Conservation (phyloP, 768 basidiomycete genomes). For the Tylopilus rubrobrunneus region DNA sequence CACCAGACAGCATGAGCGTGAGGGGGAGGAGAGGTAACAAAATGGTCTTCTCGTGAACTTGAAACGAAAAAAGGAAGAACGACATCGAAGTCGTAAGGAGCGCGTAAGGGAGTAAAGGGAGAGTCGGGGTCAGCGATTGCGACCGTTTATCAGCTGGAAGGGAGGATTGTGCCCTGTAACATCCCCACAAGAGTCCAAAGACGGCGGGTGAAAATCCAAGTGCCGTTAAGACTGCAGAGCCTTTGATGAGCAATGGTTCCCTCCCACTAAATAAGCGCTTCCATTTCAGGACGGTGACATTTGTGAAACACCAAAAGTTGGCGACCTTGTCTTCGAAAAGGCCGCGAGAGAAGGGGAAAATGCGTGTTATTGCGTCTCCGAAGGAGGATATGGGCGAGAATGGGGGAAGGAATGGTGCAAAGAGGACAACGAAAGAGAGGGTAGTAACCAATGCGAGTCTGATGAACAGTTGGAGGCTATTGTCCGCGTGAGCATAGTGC, state of each 20-base stretch:
- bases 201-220: constrained; percentile 68
- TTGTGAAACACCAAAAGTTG: constrained; percentile 95
- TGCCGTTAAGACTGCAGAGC: constrained; percentile 64
- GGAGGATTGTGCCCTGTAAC: constrained; percentile 28
- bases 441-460: constrained; percentile 62
- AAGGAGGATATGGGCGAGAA: constrained; percentile 50
- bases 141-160: background rate
- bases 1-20: constrained; percentile 64
- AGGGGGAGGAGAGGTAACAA: constrained; percentile 82
- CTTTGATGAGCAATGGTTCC: constrained; percentile 52
- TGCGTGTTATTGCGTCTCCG: constrained; percentile 66
- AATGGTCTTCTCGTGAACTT: constrained; percentile 95
- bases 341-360: constrained; percentile 90
- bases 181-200: constrained; percentile 39
- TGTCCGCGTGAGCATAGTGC: background rate
- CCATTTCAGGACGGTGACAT: constrained; percentile 83
- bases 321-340: constrained; percentile 96
- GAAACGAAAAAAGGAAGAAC: constrained; percentile 96
- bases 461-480: constrained; percentile 52
- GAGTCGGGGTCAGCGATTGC: constrained; percentile 43
- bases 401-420: constrained; percentile 76
- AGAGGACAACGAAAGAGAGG: constrained; percentile 62
- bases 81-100: constrained; percentile 80
- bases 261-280: constrained; percentile 38
- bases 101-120: constrained; percentile 74